Evolutionary conservation across 331 rosid genomes (phyloP), one percentile per base, ranked within the genome.

Genomic region (Stylosanthes scabra): DNA sequence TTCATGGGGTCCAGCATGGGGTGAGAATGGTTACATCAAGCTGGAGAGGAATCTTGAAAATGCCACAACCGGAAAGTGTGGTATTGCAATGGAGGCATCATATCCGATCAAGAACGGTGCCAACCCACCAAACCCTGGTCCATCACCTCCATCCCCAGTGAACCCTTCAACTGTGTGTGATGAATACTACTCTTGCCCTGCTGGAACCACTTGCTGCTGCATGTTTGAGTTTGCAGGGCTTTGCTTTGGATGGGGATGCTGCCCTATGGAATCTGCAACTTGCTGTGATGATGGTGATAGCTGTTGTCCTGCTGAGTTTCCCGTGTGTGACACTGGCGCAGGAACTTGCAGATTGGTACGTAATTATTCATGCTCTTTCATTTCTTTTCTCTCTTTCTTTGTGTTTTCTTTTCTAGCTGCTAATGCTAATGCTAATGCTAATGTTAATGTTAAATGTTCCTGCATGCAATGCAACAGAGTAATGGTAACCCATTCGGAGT

Each of bases 181-280:
- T 12, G 89, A 89, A 0, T 88, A 88, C 80, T 85, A 76, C 83
- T 73, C 95, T 0, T 94, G 99, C 86, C 64, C 91, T 0, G 5
- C 80, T 68, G 91, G 88, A 61, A 84, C 70, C 78, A 91, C 99
- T 28, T 91, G 99, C 62, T 94, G 97, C 79, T 94, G 97, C 71
- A 5, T 85, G 34, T 89, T 85, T 55, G 60, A 84, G 70, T 91
- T 79, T 70, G 84, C 80, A 13, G 70, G 74, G 2, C 74, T 16
- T 57, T 94, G 97, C 87, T 91, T 89, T 25, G 96, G 85, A 49
- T 94, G 97, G 97, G 98, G 98, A 77, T 94, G 98, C 68, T 94
- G 99, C 74, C 93, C 96, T 2, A 40, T 84, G 13, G 89, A 94
- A 74, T 86, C 95, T 31, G 97, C 95, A n/a, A 89, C 99, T 11